phyloP scores from a whole-genome alignment of 108 stramenopile species.

The Pseudonitzschia delicatissima region DNA sequence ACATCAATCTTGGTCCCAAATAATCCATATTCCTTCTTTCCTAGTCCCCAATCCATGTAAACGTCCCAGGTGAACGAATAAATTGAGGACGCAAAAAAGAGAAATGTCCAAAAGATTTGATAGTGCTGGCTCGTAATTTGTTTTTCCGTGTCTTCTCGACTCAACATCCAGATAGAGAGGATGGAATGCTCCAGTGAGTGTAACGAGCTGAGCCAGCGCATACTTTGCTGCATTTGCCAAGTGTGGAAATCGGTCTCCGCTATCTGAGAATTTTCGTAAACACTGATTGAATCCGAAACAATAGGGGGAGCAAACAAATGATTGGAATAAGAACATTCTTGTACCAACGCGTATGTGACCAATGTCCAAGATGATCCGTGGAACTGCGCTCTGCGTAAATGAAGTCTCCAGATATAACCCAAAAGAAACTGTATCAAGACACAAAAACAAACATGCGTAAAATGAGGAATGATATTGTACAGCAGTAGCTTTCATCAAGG shows the following conservation, averaged over 20 bases:
- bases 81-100: conserved; percentile 76
- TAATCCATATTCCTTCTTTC: conserved; percentile 58
- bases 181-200: conserved; percentile 89
- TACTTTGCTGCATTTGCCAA: conserved; percentile 90
- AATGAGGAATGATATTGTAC: background rate
- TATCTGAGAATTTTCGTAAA: conserved; percentile 79
- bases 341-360: conserved; percentile 61
- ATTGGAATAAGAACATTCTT: conserved; percentile 78
- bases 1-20: conserved; percentile 87
- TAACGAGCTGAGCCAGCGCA: conserved; percentile 87
- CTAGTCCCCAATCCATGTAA: conserved; percentile 92
- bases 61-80: conserved; percentile 92
- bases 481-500: background rate
- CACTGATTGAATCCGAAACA: conserved; percentile 93
- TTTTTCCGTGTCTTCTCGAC: background rate
- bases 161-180: conserved; percentile 70
- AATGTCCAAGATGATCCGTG: conserved; percentile 33
- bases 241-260: conserved; percentile 80
- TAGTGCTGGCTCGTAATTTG: conserved; percentile 47
- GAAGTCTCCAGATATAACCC: conserved; percentile 83
- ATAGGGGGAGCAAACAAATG: conserved; percentile 76
- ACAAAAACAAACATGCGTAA: background rate
- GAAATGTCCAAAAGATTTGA: conserved; percentile 76
- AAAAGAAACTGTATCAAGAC: conserved; percentile 38
- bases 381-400: conserved; percentile 41